These are phyloP conservation scores for Colletotrichum eremochloae DNA, from an alignment of 2,329 filamentous ascomycete genomes.

Conservation along the genomic window DNA sequence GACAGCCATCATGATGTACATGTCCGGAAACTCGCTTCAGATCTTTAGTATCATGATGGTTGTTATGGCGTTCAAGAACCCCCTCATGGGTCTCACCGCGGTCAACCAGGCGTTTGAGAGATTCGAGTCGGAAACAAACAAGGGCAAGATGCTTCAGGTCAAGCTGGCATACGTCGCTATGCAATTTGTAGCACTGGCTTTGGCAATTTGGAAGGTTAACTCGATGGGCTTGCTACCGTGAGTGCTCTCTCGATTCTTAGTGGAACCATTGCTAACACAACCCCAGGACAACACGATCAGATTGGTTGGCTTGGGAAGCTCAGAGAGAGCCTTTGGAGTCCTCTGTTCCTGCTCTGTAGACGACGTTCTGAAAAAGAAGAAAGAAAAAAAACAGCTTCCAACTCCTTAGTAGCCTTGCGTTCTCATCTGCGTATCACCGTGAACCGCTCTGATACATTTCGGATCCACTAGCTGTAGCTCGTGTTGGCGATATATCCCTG, in stretches of 20 bases:
- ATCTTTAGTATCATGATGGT: slow-evolving; percentile 99
- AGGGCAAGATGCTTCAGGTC: slow-evolving; percentile 79
- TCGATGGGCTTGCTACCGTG: slow-evolving; percentile 94
- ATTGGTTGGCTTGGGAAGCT: slow-evolving; percentile 97
- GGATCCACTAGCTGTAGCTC: neutral
- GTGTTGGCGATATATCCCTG: neutral
- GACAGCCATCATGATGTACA: slow-evolving; percentile 99
- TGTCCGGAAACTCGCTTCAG: slow-evolving; percentile 97
- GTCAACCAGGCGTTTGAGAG: slow-evolving; percentile 91
- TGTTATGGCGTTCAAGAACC: slow-evolving; percentile 98
- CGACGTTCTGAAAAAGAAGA: slow-evolving; percentile 24
- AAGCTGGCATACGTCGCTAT: slow-evolving; percentile 91
- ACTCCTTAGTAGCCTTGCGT: too few relatives aligned
- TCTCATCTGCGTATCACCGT: neutral
- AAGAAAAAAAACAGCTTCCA: neutral
- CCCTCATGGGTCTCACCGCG: slow-evolving; percentile 83
- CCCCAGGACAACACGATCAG: slow-evolving; percentile 87
- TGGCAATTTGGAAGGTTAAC: slow-evolving; percentile 98
- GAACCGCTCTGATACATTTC: neutral
- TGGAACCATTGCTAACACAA: slow-evolving; percentile 24
- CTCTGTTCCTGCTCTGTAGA: slow-evolving; percentile 72
- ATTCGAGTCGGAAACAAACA: slow-evolving; percentile 87
- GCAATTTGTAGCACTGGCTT: slow-evolving; percentile 84
- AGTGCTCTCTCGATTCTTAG: slow-evolving; percentile 52
- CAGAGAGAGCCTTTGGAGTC: slow-evolving; percentile 77